Evolutionary conservation across 805 yeast genomes (phyloP).

Genomic region (Candida broadrunensis): DNA sequence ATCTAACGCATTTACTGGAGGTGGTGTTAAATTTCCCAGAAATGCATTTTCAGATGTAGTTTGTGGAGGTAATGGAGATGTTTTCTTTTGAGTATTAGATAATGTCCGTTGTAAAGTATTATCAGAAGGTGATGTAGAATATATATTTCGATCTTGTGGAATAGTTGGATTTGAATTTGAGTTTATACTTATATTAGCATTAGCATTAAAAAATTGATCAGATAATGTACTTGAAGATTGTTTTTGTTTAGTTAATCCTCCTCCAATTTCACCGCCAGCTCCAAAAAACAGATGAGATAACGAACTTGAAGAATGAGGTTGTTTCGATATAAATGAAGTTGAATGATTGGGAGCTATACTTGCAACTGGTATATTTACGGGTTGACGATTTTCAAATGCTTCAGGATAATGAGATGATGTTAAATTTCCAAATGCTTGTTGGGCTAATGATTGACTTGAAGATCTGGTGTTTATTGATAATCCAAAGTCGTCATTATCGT

Average conservation of each 20-base stretch:
- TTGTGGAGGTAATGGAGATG: constrained; percentile 42
- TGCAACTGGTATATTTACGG: constrained; percentile 22
- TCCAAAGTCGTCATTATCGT: constrained; percentile 31
- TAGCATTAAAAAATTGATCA: constrained; percentile 16
- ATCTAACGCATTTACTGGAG: constrained; percentile 2
- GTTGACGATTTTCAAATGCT: constrained; percentile 16
- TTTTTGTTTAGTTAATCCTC: constrained; percentile 7
- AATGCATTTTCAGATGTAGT: constrained; percentile 42
- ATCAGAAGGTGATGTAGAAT: constrained; percentile 4
- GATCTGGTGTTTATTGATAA: constrained; percentile 36
- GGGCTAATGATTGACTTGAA: constrained; percentile 43
- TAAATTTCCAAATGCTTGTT: constrained; percentile 28
- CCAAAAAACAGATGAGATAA: constrained; percentile 39
- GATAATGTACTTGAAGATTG: constrained; percentile 13
- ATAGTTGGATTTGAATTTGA: not conserved
- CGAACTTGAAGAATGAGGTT: constrained; percentile 39
- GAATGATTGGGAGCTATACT: constrained; percentile 34
- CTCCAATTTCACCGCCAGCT: constrained; percentile 5
- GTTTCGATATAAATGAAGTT: constrained; percentile 33
- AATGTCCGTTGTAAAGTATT: constrained; percentile 4
- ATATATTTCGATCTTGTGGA: not conserved
- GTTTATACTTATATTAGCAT: not conserved
- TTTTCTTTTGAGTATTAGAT: constrained; percentile 24
- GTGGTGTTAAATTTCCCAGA: constrained; percentile 30
- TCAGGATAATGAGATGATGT: constrained; percentile 20